Evolutionary conservation across 2,329 filamentous ascomycete genomes (phyloP).

Genomic region (Acrocalymma vagum): DNA sequence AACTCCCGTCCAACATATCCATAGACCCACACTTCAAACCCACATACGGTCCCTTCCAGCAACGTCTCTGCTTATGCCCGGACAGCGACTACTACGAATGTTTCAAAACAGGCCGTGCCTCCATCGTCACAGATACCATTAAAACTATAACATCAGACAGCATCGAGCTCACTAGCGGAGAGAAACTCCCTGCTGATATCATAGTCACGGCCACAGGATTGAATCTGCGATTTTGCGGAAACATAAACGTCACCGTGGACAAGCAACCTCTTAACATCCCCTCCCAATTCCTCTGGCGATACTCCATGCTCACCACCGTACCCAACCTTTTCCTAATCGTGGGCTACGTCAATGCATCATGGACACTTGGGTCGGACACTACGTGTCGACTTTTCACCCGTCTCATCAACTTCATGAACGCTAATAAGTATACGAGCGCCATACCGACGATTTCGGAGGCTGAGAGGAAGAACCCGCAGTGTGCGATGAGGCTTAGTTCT

Average conservation of each 20-base stretch:
- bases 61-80: constrained; percentile 76
- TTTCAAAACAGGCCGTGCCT: constrained; percentile 59
- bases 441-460: constrained; percentile 55
- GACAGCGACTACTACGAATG: constrained; percentile 67
- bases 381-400: constrained; percentile 60
- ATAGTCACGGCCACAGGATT: constrained; percentile 73
- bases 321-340: constrained; percentile 68
- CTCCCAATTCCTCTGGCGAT: constrained; percentile 67
- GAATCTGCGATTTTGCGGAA: constrained; percentile 63
- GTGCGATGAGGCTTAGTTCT: constrained; percentile 56
- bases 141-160: constrained; percentile 57
- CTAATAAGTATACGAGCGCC: constrained; percentile 52
- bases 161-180: constrained; percentile 58
- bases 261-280: constrained; percentile 54
- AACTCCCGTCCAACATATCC: constrained; percentile 59
- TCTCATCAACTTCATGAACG: constrained; percentile 60
- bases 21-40: constrained; percentile 58
- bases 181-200: constrained; percentile 64
- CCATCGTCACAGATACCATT: constrained; percentile 65
- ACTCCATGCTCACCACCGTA: constrained; percentile 68
- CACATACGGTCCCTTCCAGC: constrained; percentile 66
- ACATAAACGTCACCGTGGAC: constrained; percentile 62
- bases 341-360: constrained; percentile 68
- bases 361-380: constrained; percentile 69
- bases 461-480: constrained; percentile 48